Evolutionary conservation across 2,329 filamentous ascomycete species (phyloP), one percentile per base, ranked within the genome.

Genomic region (Onygenales sp.): DNA sequence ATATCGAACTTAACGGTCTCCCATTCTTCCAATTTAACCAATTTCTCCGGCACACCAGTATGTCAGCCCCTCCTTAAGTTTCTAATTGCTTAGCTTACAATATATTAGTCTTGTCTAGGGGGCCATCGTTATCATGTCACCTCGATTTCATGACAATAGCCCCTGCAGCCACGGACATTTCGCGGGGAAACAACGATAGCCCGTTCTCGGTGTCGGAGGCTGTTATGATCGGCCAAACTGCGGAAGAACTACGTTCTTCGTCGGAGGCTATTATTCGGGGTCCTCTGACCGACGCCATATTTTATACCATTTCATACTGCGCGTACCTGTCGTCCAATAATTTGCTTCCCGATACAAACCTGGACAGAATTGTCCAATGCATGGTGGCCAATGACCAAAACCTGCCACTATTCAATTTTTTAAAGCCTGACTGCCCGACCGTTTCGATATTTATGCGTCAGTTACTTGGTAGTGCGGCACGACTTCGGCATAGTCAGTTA

Each of bases 241-340:
- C 1, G 40, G 2, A 51, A 27, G 40, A 43, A 21, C 43, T 47
- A 2, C 2, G n/a, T 48, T 17, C 32, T 47, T 48, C 51, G 42
- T 47, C 51, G 4, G 33, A 9, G 37, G 44, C 44, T n/a, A 47
- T 52, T 39, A 48, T 47, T 17, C 51, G 39, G 21, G 42, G 51
- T 21, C 43, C 42, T 27, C 51, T 10, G 3, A 21, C 42, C 43
- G 42, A 52, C 36, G 33, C 51, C 42, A 31, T 52, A 13, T 52
- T 52, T 43, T 52, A 52, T 33, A 52, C 51, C 31, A 52, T 52
- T 21, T 52, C 44, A 11, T 52, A 52, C 14, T 52, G 51, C 48
- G 51, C 32, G 21, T 52, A 52, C 43, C 43, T 52, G 42, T 37
- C 51, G 44, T 52, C 51, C 14, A 52, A 52, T 39, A 47, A 39